phyloP scores from a whole-genome alignment of 192 early-diverging fungal genomes.

The Endogone sp. region DNA sequence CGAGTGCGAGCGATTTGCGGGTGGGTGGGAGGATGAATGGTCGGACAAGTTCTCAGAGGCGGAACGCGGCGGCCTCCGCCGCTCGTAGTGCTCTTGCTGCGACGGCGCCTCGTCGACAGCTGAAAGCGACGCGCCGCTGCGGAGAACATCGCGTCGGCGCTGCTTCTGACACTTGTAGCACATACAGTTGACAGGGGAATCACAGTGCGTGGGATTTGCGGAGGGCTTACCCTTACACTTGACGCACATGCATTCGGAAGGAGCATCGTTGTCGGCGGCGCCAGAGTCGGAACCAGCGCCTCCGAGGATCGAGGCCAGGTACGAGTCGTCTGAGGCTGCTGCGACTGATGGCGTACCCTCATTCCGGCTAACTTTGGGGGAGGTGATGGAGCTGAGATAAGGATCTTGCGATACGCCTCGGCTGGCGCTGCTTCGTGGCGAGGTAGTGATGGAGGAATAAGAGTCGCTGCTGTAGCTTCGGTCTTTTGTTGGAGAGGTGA shows the following conservation, averaged over 20 bases:
- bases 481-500: background rate
- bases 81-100: no score
- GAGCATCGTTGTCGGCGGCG: background rate
- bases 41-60: no score
- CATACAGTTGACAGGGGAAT: constrained; percentile 7
- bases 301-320: constrained; percentile 12
- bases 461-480: background rate
- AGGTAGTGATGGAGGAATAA: background rate
- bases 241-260: constrained; percentile 6
- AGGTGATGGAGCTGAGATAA: constrained; percentile 10
- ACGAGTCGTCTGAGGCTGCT: constrained; percentile 7
- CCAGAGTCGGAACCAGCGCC: background rate
- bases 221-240: constrained; percentile 6
- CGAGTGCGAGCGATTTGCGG: background rate
- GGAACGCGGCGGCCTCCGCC: no score
- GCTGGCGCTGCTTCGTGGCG: no score
- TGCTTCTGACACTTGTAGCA: constrained; percentile 34
- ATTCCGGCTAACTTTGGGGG: constrained; percentile 4
- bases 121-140: background rate
- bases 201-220: constrained; percentile 13
- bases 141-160: constrained; percentile 18
- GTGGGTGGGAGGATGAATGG: constrained; percentile 2
- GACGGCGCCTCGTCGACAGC: no score
- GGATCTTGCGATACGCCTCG: background rate
- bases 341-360: background rate